Conservation (phyloP, 2,329 filamentous ascomycete genomes). For the Mycogone perniciosa region DNA sequence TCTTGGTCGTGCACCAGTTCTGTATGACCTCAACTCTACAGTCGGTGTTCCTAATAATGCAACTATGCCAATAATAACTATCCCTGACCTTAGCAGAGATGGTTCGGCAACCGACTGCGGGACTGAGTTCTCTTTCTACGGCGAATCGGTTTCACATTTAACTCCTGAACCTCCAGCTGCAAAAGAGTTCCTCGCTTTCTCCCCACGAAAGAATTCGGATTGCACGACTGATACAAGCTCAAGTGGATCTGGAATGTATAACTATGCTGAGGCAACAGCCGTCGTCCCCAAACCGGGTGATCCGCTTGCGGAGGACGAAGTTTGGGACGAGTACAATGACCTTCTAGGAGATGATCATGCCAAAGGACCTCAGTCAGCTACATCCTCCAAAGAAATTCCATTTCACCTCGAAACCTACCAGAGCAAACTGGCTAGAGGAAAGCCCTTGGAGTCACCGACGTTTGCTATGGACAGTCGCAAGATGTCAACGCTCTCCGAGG, state of each 20-base stretch:
- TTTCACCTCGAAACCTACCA: slow-evolving; percentile 50
- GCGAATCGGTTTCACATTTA: slow-evolving; percentile 24
- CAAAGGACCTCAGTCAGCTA: slow-evolving; percentile 43
- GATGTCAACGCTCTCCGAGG: slow-evolving; percentile 28
- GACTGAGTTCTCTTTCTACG: slow-evolving; percentile 25
- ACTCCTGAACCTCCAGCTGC: slow-evolving; percentile 27
- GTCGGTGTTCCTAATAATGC: slow-evolving; percentile 44
- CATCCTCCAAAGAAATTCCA: slow-evolving; percentile 50
- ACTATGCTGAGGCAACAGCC: slow-evolving; percentile 58
- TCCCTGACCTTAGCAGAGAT: slow-evolving; percentile 31
- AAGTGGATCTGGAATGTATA: slow-evolving; percentile 59
- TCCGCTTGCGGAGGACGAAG: slow-evolving; percentile 70
- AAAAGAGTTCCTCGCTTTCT: slow-evolving; percentile 68
- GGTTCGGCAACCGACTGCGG: slow-evolving; percentile 28
- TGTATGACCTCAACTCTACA: slow-evolving; percentile 32
- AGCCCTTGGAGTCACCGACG: slow-evolving; percentile 43
- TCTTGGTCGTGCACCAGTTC: slow-evolving; percentile 23
- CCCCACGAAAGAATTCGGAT: slow-evolving; percentile 65
- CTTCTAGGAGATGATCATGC: slow-evolving; percentile 60
- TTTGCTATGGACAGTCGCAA: slow-evolving; percentile 29
- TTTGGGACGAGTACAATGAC: slow-evolving; percentile 94
- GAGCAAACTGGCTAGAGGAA: slow-evolving; percentile 29
- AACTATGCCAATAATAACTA: slow-evolving; percentile 29
- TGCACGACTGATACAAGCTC: slow-evolving; percentile 45
- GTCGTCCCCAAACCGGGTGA: slow-evolving; percentile 56